Evolutionary conservation across 106 monocot genomes (phyloP).

Genomic region (Agapanthus africanus): DNA sequence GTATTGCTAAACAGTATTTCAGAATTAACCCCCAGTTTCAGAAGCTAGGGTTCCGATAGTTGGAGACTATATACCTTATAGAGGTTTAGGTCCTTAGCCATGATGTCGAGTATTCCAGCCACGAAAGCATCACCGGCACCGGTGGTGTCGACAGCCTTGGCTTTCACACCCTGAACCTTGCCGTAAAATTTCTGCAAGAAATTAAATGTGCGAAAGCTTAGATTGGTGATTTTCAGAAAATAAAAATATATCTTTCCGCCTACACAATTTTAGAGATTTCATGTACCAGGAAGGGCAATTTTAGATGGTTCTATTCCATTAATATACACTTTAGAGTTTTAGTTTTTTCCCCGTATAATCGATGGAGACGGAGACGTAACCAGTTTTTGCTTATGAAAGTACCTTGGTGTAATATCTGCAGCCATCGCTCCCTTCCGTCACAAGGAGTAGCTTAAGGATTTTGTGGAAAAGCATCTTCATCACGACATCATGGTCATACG

Average conservation of each 20-base stretch:
- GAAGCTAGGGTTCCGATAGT: too few relatives aligned
- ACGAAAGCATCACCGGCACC: slow-evolving; percentile 55
- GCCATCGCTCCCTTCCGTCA: slow-evolving; percentile 38
- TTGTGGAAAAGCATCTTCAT: slow-evolving; percentile 28
- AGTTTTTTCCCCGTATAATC: too few relatives aligned
- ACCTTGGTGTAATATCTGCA: slow-evolving; percentile 61
- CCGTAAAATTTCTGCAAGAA: slow-evolving; percentile 31
- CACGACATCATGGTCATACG: slow-evolving; percentile 28
- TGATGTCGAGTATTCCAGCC: slow-evolving; percentile 20
- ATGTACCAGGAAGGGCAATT: too few relatives aligned
- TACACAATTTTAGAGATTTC: not conserved
- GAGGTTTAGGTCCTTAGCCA: slow-evolving; percentile 24
- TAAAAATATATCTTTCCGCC: too few relatives aligned
- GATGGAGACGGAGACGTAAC: too few relatives aligned
- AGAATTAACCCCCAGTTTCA: too few relatives aligned
- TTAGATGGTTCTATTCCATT: too few relatives aligned
- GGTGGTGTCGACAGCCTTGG: slow-evolving; percentile 38
- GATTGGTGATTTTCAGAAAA: too few relatives aligned
- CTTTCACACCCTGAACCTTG: slow-evolving; percentile 24
- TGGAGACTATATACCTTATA: slow-evolving; percentile 28
- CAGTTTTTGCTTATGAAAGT: not conserved
- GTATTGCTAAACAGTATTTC: too few relatives aligned
- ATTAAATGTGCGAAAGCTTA: not conserved
- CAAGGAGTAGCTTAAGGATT: slow-evolving; percentile 40
- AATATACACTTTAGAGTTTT: too few relatives aligned